These are phyloP conservation scores for Dichotomopilus funicola DNA, from an alignment of 2,329 filamentous ascomycete genomes.

Conservation along the genomic window DNA sequence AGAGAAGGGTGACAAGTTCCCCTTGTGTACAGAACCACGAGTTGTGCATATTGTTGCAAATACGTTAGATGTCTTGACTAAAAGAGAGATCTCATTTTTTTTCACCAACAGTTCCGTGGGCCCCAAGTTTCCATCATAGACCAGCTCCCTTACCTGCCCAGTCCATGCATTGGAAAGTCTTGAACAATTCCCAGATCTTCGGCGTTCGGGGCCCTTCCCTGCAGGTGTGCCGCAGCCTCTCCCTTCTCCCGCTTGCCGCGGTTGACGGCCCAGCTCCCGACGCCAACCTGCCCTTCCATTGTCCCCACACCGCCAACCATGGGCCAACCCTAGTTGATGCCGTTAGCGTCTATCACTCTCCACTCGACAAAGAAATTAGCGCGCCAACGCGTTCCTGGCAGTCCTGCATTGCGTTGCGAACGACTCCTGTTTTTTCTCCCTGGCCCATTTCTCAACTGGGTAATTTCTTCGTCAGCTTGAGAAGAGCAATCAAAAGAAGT, in stretches of 20 bases:
- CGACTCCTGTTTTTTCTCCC: background rate
- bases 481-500: background rate
- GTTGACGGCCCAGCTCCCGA: slow-evolving; percentile 1
- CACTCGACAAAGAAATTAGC: background rate
- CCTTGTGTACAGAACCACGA: background rate
- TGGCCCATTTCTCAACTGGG: background rate
- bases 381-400: background rate
- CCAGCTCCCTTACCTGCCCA: too few relatives aligned
- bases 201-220: background rate
- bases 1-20: background rate
- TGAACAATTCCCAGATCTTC: background rate
- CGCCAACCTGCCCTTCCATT: background rate
- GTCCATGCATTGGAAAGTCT: too few relatives aligned
- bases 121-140: too few relatives aligned
- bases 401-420: background rate
- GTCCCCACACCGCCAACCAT: background rate
- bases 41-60: background rate
- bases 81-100: background rate
- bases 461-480: background rate
- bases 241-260: background rate
- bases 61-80: slow-evolving; percentile 1
- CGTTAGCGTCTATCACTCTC: background rate
- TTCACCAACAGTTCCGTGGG: too few relatives aligned
- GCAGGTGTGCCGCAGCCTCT: slow-evolving; percentile 5
- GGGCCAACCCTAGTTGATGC: background rate